Conservation (phyloP, 306 rosid genomes). For the Malus sylvestris region DNA sequence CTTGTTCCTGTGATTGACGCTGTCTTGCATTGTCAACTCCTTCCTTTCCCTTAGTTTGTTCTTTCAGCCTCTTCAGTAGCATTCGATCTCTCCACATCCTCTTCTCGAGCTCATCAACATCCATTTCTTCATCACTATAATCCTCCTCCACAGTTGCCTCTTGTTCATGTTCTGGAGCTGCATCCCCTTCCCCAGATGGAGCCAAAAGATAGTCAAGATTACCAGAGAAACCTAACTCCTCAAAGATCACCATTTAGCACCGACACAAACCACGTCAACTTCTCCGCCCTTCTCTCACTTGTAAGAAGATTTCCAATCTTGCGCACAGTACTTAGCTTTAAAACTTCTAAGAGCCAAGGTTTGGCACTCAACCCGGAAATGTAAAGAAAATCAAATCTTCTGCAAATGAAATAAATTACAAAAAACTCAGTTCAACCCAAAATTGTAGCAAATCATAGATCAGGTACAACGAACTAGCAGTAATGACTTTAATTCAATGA, state of each 20-base stretch:
- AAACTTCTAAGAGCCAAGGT: background rate
- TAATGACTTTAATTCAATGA: background rate
- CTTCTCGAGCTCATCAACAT: slow-evolving; percentile 44
- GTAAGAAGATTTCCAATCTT: background rate
- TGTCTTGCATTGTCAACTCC: slow-evolving; percentile 32
- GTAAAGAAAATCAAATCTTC: background rate
- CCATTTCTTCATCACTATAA: slow-evolving; percentile 45
- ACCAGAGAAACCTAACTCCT: slow-evolving; percentile 35
- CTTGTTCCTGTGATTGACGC: slow-evolving; percentile 55
- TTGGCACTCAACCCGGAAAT: background rate
- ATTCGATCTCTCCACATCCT: slow-evolving; percentile 52
- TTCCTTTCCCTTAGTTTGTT: slow-evolving; percentile 36
- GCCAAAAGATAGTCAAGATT: slow-evolving; percentile 30
- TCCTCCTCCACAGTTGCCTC: slow-evolving; percentile 35
- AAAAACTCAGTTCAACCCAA: background rate
- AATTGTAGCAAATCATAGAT: background rate
- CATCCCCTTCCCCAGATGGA: slow-evolving; percentile 26
- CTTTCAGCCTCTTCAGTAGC: slow-evolving; percentile 35
- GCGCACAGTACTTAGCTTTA: background rate
- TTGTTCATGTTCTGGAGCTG: slow-evolving; percentile 27
- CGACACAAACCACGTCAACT: background rate
- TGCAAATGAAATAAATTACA: slow-evolving; percentile 1
- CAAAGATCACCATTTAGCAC: slow-evolving; percentile 28
- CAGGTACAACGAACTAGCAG: slow-evolving; percentile 7
- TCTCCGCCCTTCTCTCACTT: background rate